Percentiles rank a stretch among this genome's conserved stretches.
Evolutionary conservation across 306 rosid genomes (phyloP).

Genomic region (Arachis stenosperma): DNA sequence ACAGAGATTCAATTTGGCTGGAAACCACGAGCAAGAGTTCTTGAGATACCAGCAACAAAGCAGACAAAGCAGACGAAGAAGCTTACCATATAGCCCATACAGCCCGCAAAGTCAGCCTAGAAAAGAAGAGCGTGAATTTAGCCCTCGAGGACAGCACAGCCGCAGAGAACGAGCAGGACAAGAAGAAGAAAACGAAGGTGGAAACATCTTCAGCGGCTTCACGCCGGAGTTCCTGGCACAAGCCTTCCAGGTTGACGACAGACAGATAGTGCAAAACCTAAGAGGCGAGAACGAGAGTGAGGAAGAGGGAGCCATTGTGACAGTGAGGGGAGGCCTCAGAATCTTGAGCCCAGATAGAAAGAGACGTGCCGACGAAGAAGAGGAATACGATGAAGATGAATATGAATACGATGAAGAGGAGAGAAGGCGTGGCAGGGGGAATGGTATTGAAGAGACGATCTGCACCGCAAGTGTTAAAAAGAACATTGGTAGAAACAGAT

Average conservation of each 20-base stretch:
- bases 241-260: conserved; percentile 45
- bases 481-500: conserved; percentile 48
- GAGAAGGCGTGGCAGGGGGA: background rate
- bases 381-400: background rate
- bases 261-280: conserved; percentile 39
- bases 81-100: too few relatives aligned
- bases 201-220: conserved; percentile 60
- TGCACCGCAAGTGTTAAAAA: conserved; percentile 48
- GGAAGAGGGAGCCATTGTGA: conserved; percentile 48
- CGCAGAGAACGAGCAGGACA: background rate
- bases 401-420: background rate
- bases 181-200: conserved; percentile 18
- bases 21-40: conserved; percentile 56
- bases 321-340: conserved; percentile 49
- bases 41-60: conserved; percentile 8
- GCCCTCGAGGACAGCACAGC: background rate
- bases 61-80: background rate
- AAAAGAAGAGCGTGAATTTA: background rate
- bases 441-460: conserved; percentile 54
- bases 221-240: conserved; percentile 42
- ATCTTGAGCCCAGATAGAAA: conserved; percentile 41
- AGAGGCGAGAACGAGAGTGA: conserved; percentile 52
- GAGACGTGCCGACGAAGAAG: background rate
- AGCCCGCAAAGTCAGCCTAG: too few relatives aligned
- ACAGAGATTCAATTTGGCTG: conserved; percentile 73